These are phyloP conservation scores for Hymenoscyphus fraxineus DNA, from an alignment of 2,329 filamentous ascomycete genomes.

Conservation along the genomic window DNA sequence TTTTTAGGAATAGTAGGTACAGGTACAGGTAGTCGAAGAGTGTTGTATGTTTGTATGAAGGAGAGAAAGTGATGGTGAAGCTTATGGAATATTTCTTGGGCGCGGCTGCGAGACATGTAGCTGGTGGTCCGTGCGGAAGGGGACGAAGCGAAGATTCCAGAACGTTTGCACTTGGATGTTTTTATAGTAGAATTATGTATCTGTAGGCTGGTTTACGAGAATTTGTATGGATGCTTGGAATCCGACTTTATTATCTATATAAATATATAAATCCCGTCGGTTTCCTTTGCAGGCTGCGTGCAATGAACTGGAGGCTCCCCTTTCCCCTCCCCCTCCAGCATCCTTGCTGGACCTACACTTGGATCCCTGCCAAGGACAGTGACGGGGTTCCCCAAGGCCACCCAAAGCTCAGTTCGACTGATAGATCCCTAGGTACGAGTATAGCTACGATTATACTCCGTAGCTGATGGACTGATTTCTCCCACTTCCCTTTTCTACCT, in stretches of 20 bases:
- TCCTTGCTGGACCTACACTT: not conserved
- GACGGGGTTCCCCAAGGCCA: not conserved
- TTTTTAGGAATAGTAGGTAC: slow-evolving; percentile 8
- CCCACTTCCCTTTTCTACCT: not conserved
- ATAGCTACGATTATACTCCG: too few relatives aligned
- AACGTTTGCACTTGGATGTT: not conserved
- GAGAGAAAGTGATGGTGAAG: not conserved
- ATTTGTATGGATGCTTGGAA: not conserved
- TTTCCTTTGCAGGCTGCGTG: not conserved
- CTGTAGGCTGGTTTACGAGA: not conserved
- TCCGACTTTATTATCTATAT: not conserved
- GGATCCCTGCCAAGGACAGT: not conserved
- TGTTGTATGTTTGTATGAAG: slow-evolving; percentile 1
- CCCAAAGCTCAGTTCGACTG: not conserved
- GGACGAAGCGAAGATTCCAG: slow-evolving; percentile 15
- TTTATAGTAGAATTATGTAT: not conserved
- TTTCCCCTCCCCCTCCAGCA: not conserved
- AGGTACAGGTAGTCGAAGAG: not conserved
- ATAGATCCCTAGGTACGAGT: too few relatives aligned
- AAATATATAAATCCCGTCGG: not conserved
- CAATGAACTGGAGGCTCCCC: not conserved
- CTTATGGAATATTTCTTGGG: slow-evolving; percentile 12
- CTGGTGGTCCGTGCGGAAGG: slow-evolving; percentile 8
- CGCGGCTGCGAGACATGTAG: not conserved
- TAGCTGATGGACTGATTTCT: not conserved